Conservation (phyloP, 2,329 filamentous ascomycete species). For the Hymenoscyphus fructigenus region DNA sequence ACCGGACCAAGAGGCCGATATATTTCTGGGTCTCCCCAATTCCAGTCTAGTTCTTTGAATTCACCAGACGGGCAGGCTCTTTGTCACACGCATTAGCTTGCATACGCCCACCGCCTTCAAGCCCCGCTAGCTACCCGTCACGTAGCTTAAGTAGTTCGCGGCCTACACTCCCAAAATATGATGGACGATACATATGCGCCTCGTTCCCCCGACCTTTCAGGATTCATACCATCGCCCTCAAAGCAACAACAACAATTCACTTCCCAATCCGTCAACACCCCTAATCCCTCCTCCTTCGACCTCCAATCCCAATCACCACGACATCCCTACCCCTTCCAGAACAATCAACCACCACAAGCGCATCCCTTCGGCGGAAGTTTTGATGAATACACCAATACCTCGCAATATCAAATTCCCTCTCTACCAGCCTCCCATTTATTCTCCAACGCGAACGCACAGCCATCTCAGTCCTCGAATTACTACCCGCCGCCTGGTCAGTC, state of each 20-base stretch:
- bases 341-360: constrained; percentile 11
- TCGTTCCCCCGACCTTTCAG: constrained; percentile 37
- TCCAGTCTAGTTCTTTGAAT: not conserved
- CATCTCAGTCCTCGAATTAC: constrained; percentile 8
- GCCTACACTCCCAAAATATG: constrained; percentile 13
- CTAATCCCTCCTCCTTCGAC: constrained; percentile 27
- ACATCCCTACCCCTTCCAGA: constrained; percentile 14
- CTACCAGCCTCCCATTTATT: constrained; percentile 30
- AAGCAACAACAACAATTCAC: constrained; percentile 25
- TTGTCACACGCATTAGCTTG: constrained; percentile 26
- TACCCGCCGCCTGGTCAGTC: constrained; percentile 3
- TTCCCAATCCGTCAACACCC: constrained; percentile 26
- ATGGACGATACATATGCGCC: constrained; percentile 37
- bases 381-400: constrained; percentile 18
- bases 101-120: constrained; percentile 29
- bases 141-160: not conserved
- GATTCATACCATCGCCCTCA: constrained; percentile 30
- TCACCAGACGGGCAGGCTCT: constrained; percentile 5
- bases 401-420: constrained; percentile 33
- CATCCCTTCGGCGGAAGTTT: constrained; percentile 19
- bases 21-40: no score
- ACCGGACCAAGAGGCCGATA: not conserved
- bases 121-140: not conserved
- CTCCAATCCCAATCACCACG: constrained; percentile 17
- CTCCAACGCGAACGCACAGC: no score